Conservation (phyloP, 1,284 basidiomycete species). For the Irpex sp. region DNA sequence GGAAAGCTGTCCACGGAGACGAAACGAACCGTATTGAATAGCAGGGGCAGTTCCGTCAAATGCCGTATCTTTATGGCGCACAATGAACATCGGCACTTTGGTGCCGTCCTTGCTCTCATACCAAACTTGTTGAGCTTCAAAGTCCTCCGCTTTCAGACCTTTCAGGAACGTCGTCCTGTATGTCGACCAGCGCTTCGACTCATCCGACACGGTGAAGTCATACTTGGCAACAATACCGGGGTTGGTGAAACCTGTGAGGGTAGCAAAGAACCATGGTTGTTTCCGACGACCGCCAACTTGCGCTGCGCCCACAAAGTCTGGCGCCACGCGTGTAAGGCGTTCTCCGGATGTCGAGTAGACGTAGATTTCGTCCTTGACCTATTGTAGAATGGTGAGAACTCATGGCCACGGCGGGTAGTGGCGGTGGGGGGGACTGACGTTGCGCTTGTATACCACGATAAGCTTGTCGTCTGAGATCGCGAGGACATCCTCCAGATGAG, state of each 20-base stretch:
- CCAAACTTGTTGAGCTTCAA: conserved; percentile 75
- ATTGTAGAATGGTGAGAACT: conserved; percentile 1
- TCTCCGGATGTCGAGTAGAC: conserved; percentile 64
- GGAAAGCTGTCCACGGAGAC: conserved; percentile 15
- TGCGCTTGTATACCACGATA: conserved; percentile 67
- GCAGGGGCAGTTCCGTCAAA: conserved; percentile 78
- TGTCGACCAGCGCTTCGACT: conserved; percentile 51
- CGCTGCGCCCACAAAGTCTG: conserved; percentile 72
- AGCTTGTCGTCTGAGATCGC: conserved; percentile 60
- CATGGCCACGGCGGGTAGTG: not conserved
- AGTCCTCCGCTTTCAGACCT: conserved; percentile 70
- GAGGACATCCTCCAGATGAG: conserved; percentile 50
- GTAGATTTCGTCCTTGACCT: conserved; percentile 84
- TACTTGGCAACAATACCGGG: conserved; percentile 69
- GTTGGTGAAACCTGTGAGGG: conserved; percentile 68
- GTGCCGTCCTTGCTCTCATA: conserved; percentile 81
- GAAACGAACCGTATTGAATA: conserved; percentile 67
- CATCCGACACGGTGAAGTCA: conserved; percentile 46
- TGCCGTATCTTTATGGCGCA: conserved; percentile 68
- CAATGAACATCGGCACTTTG: conserved; percentile 83
- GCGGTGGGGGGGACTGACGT: conserved; percentile 44
- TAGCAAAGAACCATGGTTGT: conserved; percentile 67
- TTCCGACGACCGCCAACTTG: conserved; percentile 50
- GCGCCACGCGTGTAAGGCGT: conserved; percentile 53
- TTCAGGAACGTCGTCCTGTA: conserved; percentile 61